These are phyloP conservation scores for Chloranthus sessilifolius DNA, from an alignment of 164 flowering plant species.

Conservation along the genomic window DNA sequence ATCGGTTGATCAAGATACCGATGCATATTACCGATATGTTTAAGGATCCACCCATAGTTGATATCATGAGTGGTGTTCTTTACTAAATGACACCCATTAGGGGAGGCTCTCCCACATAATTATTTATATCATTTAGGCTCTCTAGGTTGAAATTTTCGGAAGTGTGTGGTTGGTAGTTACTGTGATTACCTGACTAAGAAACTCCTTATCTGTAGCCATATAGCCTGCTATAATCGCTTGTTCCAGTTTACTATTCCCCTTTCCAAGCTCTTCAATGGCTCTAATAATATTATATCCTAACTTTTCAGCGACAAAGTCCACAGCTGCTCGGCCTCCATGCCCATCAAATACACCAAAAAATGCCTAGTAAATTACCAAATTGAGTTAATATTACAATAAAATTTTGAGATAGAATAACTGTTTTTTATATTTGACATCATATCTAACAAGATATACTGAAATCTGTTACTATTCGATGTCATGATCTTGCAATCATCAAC, in stretches of 20 bases:
- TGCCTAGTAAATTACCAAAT: slow-evolving; percentile 24
- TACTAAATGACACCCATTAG: too few relatives aligned
- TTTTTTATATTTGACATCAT: too few relatives aligned
- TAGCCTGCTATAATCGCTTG: slow-evolving; percentile 35
- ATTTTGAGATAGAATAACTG: neutral
- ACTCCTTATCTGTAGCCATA: slow-evolving; percentile 35
- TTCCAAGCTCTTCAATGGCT: slow-evolving; percentile 9
- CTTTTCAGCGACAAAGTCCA: slow-evolving; percentile 40
- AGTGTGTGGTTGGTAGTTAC: neutral
- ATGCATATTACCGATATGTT: too few relatives aligned
- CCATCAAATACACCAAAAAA: slow-evolving; percentile 51
- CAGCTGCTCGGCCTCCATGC: slow-evolving; percentile 57
- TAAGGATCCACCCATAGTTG: too few relatives aligned
- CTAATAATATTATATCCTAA: slow-evolving; percentile 43
- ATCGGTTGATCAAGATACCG: too few relatives aligned
- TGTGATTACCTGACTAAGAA: slow-evolving; percentile 34
- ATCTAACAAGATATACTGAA: too few relatives aligned
- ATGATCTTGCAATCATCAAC: too few relatives aligned
- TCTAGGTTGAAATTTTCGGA: slow-evolving; percentile 6
- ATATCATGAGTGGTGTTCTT: too few relatives aligned
- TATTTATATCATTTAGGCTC: too few relatives aligned
- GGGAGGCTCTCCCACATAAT: too few relatives aligned
- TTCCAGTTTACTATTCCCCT: slow-evolving; percentile 11
- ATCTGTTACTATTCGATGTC: too few relatives aligned
- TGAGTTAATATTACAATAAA: neutral